A percentile compares a stretch with the other conserved stretches of the same genome.
Conservation (phyloP, 2,329 filamentous ascomycete genomes). For the Fusarium scirpi region DNA sequence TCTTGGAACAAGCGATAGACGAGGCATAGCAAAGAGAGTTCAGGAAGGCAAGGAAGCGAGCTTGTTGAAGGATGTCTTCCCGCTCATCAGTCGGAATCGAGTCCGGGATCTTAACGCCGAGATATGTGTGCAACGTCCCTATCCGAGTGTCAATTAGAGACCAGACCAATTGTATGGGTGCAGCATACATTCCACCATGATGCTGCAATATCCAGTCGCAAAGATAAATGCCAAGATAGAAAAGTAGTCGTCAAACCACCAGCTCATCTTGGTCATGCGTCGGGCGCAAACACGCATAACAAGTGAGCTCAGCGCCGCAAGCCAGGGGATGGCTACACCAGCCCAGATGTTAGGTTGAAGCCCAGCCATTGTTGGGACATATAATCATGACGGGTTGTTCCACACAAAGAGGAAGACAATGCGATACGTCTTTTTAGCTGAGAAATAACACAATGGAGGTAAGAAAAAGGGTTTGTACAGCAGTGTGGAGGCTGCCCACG, state of each 20-base stretch:
- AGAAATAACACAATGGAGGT: not conserved
- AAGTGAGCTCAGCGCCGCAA: conserved; percentile 34
- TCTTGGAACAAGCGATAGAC: conserved; percentile 46
- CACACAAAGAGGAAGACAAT: not conserved
- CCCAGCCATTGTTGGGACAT: conserved; percentile 35
- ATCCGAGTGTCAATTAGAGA: not conserved
- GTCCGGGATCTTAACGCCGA: conserved; percentile 36
- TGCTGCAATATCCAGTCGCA: conserved; percentile 32
- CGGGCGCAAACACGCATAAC: conserved; percentile 36
- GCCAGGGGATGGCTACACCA: conserved; percentile 39
- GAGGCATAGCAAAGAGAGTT: conserved; percentile 42
- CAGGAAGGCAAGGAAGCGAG: conserved; percentile 31
- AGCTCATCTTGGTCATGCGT: conserved; percentile 37
- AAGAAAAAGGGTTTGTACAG: not conserved
- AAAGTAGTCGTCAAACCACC: conserved; percentile 45
- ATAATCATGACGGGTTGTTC: not conserved
- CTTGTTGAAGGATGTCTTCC: conserved; percentile 28
- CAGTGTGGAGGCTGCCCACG: not conserved
- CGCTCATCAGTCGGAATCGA: not conserved
- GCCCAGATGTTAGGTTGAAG: conserved; percentile 41
- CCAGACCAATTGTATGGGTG: not conserved
- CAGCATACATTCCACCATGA: conserved; percentile 35
- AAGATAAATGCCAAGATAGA: conserved; percentile 38
- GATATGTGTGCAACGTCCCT: conserved; percentile 41
- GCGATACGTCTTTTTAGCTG: not conserved